These are phyloP conservation scores for Pichia cephalocereana DNA, from an alignment of 805 yeast species.

Conservation along the genomic window DNA sequence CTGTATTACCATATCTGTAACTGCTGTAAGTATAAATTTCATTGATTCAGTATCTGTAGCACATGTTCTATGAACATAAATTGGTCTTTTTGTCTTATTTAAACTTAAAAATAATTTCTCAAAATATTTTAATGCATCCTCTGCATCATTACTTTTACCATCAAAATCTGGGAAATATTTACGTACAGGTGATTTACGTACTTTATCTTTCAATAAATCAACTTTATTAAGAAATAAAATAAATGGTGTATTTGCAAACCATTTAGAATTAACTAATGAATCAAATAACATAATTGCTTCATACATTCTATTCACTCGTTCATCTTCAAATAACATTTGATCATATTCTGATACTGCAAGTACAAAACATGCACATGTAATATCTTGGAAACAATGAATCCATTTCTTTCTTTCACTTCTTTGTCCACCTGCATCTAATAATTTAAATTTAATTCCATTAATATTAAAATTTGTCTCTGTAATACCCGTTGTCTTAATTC, in stretches of 20 bases:
- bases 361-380: constrained; percentile 81
- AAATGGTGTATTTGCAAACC: constrained; percentile 82
- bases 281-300: constrained; percentile 83
- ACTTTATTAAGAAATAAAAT: constrained; percentile 84
- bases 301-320: constrained; percentile 78
- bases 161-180: constrained; percentile 70
- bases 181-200: constrained; percentile 54
- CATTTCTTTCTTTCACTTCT: constrained; percentile 85
- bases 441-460: constrained; percentile 54
- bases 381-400: constrained; percentile 90
- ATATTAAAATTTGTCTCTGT: constrained; percentile 76
- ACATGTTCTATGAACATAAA: constrained; percentile 88
- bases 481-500: constrained; percentile 94
- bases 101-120: constrained; percentile 56
- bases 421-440: constrained; percentile 96
- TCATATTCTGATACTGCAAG: constrained; percentile 89
- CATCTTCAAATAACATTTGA: constrained; percentile 85
- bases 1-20: constrained; percentile 83
- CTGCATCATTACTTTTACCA: constrained; percentile 55
- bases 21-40: constrained; percentile 86
- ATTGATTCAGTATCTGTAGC: constrained; percentile 89
- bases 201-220: constrained; percentile 69
- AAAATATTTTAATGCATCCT: constrained; percentile 62
- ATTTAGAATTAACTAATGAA: constrained; percentile 70
- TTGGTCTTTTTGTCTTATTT: constrained; percentile 59